Evolutionary conservation across 306 rosid species (phyloP).

Genomic region (Glycine latifolia): DNA sequence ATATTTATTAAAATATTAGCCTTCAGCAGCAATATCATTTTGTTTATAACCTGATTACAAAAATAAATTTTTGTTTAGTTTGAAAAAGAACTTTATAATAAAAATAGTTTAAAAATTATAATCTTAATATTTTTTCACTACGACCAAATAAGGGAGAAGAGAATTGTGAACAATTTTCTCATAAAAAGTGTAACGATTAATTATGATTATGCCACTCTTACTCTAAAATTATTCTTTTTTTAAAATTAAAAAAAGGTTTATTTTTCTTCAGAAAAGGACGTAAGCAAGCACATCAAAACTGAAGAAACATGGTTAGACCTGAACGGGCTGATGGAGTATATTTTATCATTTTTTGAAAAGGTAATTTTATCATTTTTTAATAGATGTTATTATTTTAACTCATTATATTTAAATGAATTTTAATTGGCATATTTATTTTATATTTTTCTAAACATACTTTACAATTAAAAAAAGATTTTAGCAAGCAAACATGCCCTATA

Average conservation of each 20-base stretch:
- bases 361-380: too few relatives aligned
- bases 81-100: too few relatives aligned
- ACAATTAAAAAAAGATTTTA: neutral
- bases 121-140: too few relatives aligned
- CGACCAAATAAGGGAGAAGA: too few relatives aligned
- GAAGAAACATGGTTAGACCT: neutral
- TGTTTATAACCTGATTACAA: too few relatives aligned
- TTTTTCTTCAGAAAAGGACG: neutral
- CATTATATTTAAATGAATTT: too few relatives aligned
- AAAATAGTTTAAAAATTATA: too few relatives aligned
- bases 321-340: neutral
- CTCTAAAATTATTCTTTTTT: neutral
- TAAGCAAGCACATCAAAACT: neutral
- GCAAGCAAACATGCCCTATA: neutral
- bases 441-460: neutral
- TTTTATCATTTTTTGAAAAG: neutral
- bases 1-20: too few relatives aligned
- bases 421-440: neutral
- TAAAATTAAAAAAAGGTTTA: neutral
- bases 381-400: neutral
- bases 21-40: too few relatives aligned
- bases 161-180: neutral
- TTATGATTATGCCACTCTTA: neutral
- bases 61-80: too few relatives aligned
- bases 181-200: neutral